Base-by-base conservation (phyloP, 2,329 filamentous ascomycete genomes). In the Phoma sp. region DNA sequence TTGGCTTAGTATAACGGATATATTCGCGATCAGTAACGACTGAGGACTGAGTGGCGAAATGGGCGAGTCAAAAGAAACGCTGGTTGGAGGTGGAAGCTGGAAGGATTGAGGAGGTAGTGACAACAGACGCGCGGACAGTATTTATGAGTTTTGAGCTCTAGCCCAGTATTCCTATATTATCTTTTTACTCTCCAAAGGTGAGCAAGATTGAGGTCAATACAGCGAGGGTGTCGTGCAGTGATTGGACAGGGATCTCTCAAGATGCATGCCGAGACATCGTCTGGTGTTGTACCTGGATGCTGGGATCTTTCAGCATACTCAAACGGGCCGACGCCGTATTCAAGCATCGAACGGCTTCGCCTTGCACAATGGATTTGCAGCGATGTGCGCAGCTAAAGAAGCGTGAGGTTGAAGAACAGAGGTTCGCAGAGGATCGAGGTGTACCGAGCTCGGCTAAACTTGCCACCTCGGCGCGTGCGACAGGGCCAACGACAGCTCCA, bases 181-280 rank as follows among this genome's bases (percentile, higher is more conserved):
- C 9, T 31, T 43, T 10, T 10, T 45, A 2, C 46, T 13, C 15
- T 32, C 29, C 4, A 33, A 46, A 22, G 22, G 21, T 62, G 62
- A 64, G 62, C 62, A 62, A 48, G 47, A 62, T 62, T 64, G 62
- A 64, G 62, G 55, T 43, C 43, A 53, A 65, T 65, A 50, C n/a
- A 21, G 15, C 6, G 36, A 32, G 8, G 21, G 9, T 41, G 31
- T 43, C 3, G 37, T 21, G 32, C 36, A 43, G 32, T 51, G 52
- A 55, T 55, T 55, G 52, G 46, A 6, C 21, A 15, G 41, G 35
- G 12, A 31, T 41, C 10, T 21, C n/a, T 38, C 41, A n/a, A 49
- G 24, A 13, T 43, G 46, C 52, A 51, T 51, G 46, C 52, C 47
- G n/a, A 51, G 41, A 37, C 37, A 21, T 21, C 6, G 19, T 33